phyloP scores from a whole-genome alignment of 176 grass and related monocot genomes.

The Tillandsia fasciculata region DNA sequence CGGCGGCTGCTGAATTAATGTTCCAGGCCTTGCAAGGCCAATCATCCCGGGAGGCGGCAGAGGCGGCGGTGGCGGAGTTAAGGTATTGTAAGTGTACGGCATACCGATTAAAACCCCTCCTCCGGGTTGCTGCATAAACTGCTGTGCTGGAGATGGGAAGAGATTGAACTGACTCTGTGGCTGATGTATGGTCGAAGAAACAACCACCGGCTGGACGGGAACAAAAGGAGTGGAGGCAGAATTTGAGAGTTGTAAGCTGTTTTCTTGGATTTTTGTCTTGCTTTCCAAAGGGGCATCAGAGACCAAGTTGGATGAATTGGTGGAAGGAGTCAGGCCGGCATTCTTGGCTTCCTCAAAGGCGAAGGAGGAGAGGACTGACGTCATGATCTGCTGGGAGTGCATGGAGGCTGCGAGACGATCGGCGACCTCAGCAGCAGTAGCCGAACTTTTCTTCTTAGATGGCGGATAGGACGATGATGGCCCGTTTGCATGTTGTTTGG shows the following conservation, averaged over 20 bases:
- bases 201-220: constrained; percentile 40
- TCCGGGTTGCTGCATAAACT: constrained; percentile 59
- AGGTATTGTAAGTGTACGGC: constrained; percentile 47
- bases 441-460: constrained; percentile 44
- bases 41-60: constrained; percentile 33
- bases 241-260: constrained; percentile 32
- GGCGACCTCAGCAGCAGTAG: constrained; percentile 48
- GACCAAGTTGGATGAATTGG: constrained; percentile 6
- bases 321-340: constrained; percentile 4
- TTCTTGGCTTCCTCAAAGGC: constrained; percentile 64
- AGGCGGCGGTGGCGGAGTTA: constrained; percentile 26
- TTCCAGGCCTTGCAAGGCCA: constrained; percentile 36
- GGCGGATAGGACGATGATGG: constrained; percentile 18
- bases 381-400: constrained; percentile 75
- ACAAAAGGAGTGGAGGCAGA: constrained; percentile 42
- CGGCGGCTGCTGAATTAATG: constrained; percentile 36
- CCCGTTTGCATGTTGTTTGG: constrained; percentile 41
- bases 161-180: constrained; percentile 60
- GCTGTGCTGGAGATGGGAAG: constrained; percentile 41
- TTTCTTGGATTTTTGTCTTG: constrained; percentile 35
- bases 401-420: constrained; percentile 75
- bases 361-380: constrained; percentile 89
- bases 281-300: constrained; percentile 38
- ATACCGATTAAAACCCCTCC: constrained; percentile 54
- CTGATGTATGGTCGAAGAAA: constrained; percentile 43